Base-by-base conservation (phyloP, 257 asterid genomes). In the Striga asiatica region DNA sequence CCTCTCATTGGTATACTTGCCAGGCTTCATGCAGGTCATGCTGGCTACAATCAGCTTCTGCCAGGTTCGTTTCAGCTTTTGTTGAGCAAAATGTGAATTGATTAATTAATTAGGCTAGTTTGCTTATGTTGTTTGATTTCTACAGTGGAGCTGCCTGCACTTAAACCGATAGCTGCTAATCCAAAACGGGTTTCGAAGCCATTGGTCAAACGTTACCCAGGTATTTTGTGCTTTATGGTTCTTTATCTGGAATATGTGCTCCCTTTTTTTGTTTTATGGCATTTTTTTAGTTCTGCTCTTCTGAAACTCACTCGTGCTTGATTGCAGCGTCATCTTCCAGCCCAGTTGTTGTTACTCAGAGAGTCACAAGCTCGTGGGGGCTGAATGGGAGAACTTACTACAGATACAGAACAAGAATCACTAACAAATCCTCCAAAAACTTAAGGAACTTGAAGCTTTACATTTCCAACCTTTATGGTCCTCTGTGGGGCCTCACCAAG, bases 401-500 rank as follows among this genome's bases (percentile, higher is more conserved):
- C 78, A 76, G 93, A 76, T 92, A 88, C 84, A 75, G 89, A 0
- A 63, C 85, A 21, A 75, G 71, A 27, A 58, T 92, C 18, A 84
- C 86, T 58, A 92, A 92, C 79, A 80, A 74, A 18, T 88, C 99
- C 9, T 61, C 76, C n/a, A 82, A 82, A 81, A 88, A 78, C 27
- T 60, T 92, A 63, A 77, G 73, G 79, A 82, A 74, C 52, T 65
- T 92, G 71, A 84, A 84, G 72, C 66, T 92, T 39, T 70, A 77
- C 16, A 72, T 92, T 58, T 50, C 80, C 28, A 71, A 78, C 71
- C 93, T 92, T 55, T 84, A 79, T 13, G 99, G 99, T 25, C 99
- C 99, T 61, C 53, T 88, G 3, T 88, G 99, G 99, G 99, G 99
- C 48, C 94, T 92, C 2, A 78, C 78, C 27, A 84, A 81, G 60